A percentile compares a stretch with the other conserved stretches of the same genome.
These are phyloP conservation scores for Clavispora phyllophila DNA, from an alignment of 805 yeast genomes.

Conservation along the genomic window DNA sequence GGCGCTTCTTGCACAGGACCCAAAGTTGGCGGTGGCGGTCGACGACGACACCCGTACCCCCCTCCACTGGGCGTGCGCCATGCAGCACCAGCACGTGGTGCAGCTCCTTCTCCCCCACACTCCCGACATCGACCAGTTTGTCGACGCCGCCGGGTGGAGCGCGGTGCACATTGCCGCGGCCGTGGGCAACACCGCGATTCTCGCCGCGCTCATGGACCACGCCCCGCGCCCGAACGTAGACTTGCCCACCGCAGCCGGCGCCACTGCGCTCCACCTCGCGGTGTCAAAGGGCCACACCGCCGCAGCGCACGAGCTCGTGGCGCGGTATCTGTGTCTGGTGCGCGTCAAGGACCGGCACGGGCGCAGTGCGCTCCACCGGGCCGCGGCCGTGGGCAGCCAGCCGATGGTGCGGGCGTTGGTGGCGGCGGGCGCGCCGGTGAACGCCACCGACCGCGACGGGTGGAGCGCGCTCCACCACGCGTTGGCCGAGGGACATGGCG, in stretches of 20 bases:
- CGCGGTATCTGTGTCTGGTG: slow-evolving; percentile 52
- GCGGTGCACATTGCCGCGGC: slow-evolving; percentile 81
- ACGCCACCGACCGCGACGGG: slow-evolving; percentile 63
- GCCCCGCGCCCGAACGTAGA: slow-evolving; percentile 58
- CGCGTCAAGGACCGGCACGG: slow-evolving; percentile 63
- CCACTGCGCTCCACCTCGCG: slow-evolving; percentile 73
- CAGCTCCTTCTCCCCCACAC: slow-evolving; percentile 24
- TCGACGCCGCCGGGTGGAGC: slow-evolving; percentile 83
- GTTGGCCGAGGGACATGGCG: slow-evolving; percentile 83
- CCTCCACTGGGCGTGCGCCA: slow-evolving; percentile 84
- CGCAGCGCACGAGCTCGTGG: slow-evolving; percentile 50
- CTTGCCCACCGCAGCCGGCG: slow-evolving; percentile 50
- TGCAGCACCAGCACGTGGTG: slow-evolving; percentile 51
- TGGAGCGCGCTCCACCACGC: slow-evolving; percentile 92
- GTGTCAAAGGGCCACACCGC: slow-evolving; percentile 60
- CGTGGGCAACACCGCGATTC: slow-evolving; percentile 54
- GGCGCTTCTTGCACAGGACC: slow-evolving; percentile 45
- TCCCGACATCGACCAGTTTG: slow-evolving; percentile 61
- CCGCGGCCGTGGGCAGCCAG: slow-evolving; percentile 70
- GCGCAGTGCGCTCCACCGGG: slow-evolving; percentile 71
- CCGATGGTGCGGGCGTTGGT: slow-evolving; percentile 53
- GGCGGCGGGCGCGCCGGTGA: slow-evolving; percentile 53
- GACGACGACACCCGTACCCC: slow-evolving; percentile 81
- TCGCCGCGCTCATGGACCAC: slow-evolving; percentile 43
- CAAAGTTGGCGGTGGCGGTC: slow-evolving; percentile 39